Percentiles rank a stretch among this genome's conserved stretches.
Conservation (phyloP, 257 asterid genomes). For the Fraxinus pennsylvanica region DNA sequence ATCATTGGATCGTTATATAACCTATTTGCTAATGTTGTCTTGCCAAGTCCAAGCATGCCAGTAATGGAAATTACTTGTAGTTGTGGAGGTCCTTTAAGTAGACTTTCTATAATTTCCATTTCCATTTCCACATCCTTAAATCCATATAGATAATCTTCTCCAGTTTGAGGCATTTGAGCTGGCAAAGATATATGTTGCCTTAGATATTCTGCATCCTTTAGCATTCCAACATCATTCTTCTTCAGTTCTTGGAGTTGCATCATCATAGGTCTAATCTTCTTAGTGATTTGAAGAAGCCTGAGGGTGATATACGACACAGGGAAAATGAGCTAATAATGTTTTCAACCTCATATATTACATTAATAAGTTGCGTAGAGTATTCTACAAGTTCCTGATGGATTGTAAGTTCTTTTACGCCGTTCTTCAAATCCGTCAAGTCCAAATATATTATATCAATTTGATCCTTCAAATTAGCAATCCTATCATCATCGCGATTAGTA, state of each 20-base stretch:
- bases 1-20: too few species aligned
- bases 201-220: neutral
- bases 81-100: accelerated
- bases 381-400: neutral
- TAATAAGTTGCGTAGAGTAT: conserved; percentile 3
- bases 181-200: too few species aligned
- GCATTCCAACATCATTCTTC: neutral
- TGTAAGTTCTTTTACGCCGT: neutral
- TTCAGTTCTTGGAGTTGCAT: neutral
- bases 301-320: conserved; percentile 13
- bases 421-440: neutral
- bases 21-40: neutral
- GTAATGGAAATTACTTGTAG: neutral
- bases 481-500: neutral
- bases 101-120: neutral
- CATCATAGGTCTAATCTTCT: neutral
- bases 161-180: too few species aligned
- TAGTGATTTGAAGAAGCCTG: conserved; percentile 13
- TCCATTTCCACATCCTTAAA: neutral
- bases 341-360: conserved; percentile 27
- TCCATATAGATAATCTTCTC: neutral
- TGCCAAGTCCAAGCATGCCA: neutral
- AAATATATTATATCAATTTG: conserved; percentile 2
- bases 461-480: conserved; percentile 4
- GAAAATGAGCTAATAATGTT: conserved; percentile 19